A percentile compares a stretch with the other conserved stretches of the same genome.
Conservation (phyloP, 768 basidiomycete genomes). For the Hericium alpestre region DNA sequence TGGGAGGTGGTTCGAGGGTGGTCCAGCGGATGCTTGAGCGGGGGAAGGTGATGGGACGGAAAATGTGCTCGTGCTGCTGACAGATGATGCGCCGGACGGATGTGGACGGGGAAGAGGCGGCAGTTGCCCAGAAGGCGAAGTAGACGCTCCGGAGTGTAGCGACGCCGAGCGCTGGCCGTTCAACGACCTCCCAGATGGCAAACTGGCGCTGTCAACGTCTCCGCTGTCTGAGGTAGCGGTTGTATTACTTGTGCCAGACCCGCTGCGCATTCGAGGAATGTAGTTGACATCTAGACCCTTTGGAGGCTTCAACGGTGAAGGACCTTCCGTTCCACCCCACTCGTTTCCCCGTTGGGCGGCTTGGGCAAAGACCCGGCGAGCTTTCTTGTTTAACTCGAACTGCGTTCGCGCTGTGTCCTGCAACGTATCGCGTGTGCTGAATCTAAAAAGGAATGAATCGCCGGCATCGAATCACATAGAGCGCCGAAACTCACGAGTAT, state of each 20-base stretch:
- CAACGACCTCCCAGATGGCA: conserved; percentile 11
- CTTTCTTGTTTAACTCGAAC: conserved; percentile 71
- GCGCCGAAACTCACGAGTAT: conserved; percentile 52
- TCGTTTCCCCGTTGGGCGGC: conserved; percentile 60
- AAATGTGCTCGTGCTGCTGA: conserved; percentile 33
- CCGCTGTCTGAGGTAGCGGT: conserved; percentile 19
- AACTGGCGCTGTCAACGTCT: conserved; percentile 9
- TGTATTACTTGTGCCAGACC: conserved; percentile 17
- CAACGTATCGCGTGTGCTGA: conserved; percentile 63
- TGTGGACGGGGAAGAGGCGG: conserved; percentile 17
- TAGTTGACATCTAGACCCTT: conserved; percentile 37
- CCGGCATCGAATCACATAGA: conserved; percentile 7
- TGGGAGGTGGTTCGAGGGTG: conserved; percentile 22
- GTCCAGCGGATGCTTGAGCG: conserved; percentile 23
- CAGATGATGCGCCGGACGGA: conserved; percentile 50
- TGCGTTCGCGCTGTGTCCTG: conserved; percentile 73
- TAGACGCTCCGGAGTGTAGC: conserved; percentile 1
- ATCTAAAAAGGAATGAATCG: conserved; percentile 30
- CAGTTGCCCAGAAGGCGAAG: not conserved
- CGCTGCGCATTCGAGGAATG: conserved; percentile 12
- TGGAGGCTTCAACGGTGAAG: conserved; percentile 17
- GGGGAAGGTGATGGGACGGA: conserved; percentile 25
- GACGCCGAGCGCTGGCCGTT: conserved; percentile 21
- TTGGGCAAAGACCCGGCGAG: conserved; percentile 64
- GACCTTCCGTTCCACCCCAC: conserved; percentile 32